These are phyloP conservation scores for Cercospora canescens DNA, from an alignment of 2,329 filamentous ascomycete genomes.

Conservation along the genomic window DNA sequence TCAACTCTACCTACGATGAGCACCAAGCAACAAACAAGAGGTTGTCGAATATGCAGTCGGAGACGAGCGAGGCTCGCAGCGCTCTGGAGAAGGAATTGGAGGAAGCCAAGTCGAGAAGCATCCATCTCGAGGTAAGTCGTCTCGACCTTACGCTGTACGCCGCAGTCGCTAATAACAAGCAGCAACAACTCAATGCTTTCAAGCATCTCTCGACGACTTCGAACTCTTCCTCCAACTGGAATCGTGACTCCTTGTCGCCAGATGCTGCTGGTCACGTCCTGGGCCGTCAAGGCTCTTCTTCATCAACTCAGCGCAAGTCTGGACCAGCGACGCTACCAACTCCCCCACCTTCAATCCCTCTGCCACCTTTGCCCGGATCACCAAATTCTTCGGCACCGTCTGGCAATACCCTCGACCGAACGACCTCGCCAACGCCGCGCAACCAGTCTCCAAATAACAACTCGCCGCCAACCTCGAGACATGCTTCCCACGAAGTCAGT, in stretches of 20 bases:
- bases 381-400: conserved; percentile 49
- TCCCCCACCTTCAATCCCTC: conserved; percentile 91
- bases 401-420: conserved; percentile 37
- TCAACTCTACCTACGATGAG: conserved; percentile 92
- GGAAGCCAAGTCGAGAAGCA: conserved; percentile 74
- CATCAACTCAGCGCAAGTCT: conserved; percentile 79
- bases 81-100: conserved; percentile 65
- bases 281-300: conserved; percentile 58
- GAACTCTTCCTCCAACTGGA: conserved; percentile 35
- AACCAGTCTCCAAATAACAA: conserved; percentile 66
- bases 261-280: conserved; percentile 43
- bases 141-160: background rate
- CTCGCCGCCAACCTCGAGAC: conserved; percentile 63
- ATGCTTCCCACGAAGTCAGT: conserved; percentile 58
- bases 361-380: conserved; percentile 78
- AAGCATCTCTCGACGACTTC: conserved; percentile 36
- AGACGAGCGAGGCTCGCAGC: conserved; percentile 46
- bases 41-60: conserved; percentile 65
- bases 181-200: conserved; percentile 53
- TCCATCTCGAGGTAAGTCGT: conserved; percentile 71
- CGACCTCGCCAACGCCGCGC: conserved; percentile 52
- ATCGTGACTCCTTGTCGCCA: conserved; percentile 48
- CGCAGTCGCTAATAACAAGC: conserved; percentile 52
- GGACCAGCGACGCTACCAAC: conserved; percentile 85
- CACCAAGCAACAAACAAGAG: conserved; percentile 83